A percentile compares a stretch with the other conserved stretches of the same genome.
Evolutionary conservation across 106 monocot species (phyloP).

Genomic region (Apostasia shenzhenica): DNA sequence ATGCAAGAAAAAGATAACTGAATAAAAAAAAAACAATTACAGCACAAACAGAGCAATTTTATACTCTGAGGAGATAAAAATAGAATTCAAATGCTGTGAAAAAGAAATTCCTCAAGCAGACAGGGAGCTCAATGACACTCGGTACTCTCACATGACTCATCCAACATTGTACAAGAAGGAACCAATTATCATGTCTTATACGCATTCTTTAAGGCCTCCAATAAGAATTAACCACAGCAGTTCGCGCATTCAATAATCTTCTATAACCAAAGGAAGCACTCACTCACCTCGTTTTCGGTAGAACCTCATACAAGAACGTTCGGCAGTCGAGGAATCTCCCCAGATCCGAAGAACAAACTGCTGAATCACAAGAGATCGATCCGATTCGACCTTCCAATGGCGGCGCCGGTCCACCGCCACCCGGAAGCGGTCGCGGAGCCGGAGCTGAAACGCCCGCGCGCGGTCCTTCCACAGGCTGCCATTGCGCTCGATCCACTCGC

Average conservation of each 20-base stretch:
- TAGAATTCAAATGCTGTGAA: too few relatives aligned
- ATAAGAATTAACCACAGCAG: too few relatives aligned
- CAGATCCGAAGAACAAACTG: conserved; percentile 43
- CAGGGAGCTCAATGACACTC: too few relatives aligned
- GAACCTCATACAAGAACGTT: conserved; percentile 34
- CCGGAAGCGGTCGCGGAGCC: conserved; percentile 68
- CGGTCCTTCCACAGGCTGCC: conserved; percentile 40
- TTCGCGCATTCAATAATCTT: too few relatives aligned
- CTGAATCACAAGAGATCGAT: conserved; percentile 25
- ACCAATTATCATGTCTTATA: too few relatives aligned
- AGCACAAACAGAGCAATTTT: not conserved
- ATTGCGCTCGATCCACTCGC: conserved; percentile 15
- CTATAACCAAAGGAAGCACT: too few relatives aligned
- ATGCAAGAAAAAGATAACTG: not conserved
- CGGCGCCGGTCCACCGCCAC: conserved; percentile 67
- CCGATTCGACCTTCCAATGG: conserved; percentile 23
- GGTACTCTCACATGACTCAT: too few relatives aligned
- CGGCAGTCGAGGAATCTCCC: conserved; percentile 13
- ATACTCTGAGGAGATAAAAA: too few relatives aligned
- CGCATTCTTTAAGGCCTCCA: too few relatives aligned
- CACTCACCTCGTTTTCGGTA: conserved; percentile 51
- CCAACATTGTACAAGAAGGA: too few relatives aligned
- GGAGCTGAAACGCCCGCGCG: conserved; percentile 43
- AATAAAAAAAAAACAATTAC: not conserved
- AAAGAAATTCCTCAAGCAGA: too few relatives aligned